phyloP scores from a whole-genome alignment of 2,329 filamentous ascomycete species.

The Verticillium alfalfae region DNA sequence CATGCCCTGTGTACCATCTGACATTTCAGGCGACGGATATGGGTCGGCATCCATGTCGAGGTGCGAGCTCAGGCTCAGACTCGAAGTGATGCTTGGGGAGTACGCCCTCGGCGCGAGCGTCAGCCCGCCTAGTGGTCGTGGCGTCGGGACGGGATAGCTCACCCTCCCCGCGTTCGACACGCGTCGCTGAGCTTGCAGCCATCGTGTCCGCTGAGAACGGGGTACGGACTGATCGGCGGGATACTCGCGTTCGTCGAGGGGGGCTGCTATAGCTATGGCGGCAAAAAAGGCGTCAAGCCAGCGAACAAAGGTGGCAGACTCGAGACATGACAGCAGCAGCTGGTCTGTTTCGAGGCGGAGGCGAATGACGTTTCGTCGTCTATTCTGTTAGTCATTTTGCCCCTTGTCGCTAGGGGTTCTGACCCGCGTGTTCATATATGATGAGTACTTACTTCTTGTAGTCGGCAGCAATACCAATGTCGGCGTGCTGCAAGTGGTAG shows the following conservation, averaged over 20 bases:
- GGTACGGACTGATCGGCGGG: conserved; percentile 58
- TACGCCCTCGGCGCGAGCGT: not conserved
- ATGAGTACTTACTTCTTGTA: conserved; percentile 56
- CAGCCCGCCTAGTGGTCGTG: conserved; percentile 3
- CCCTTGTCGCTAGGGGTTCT: not conserved
- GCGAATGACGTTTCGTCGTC: conserved; percentile 62
- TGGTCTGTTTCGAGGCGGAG: conserved; percentile 69
- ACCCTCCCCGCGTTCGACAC: conserved; percentile 13
- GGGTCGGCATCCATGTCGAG: not conserved
- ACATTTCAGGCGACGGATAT: not conserved
- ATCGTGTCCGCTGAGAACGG: conserved; percentile 47
- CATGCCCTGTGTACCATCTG: not conserved
- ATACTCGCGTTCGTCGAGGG: conserved; percentile 65
- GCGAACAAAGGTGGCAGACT: conserved; percentile 59
- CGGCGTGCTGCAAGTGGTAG: conserved; percentile 71
- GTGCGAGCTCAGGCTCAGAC: not conserved
- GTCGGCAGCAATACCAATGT: conserved; percentile 69
- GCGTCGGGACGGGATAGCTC: conserved; percentile 9
- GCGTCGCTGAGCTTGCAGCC: conserved; percentile 34
- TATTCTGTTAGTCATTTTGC: conserved; percentile 15
- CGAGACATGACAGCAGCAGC: conserved; percentile 62
- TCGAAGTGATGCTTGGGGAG: not conserved
- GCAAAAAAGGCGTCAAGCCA: conserved; percentile 67
- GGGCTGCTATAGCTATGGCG: conserved; percentile 66
- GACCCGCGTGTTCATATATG: not conserved